Base-by-base conservation (phyloP, 1,284 basidiomycete genomes). In the Papiliotrema laurentii region DNA sequence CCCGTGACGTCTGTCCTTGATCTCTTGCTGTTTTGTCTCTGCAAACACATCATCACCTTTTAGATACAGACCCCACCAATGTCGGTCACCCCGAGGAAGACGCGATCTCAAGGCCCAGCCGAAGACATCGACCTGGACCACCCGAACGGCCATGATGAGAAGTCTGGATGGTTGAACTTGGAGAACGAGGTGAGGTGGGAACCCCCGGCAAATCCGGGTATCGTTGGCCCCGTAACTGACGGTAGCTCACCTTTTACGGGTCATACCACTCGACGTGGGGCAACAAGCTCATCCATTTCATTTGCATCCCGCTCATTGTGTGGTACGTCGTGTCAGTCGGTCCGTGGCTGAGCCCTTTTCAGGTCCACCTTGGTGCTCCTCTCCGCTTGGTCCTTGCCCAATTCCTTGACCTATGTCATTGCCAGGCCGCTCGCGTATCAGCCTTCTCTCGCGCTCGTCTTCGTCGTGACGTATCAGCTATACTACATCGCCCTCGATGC, bases 401-500 rank as follows among this genome's bases (percentile, higher is more conserved):
- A 76, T 5, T 79, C 79, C 61, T 71, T 87, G 53, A 82, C 84
- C 7, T 61, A 73, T 6, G 60, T 80, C 53, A 71, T 83, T 14
- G 56, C 43, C 4, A 54, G 82, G n/a, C 82, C 83, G 57, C 74
- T 91, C 34, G 71, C 78, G 7, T 84, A 89, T 59, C 82, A 87
- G 53, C 69, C 84, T 54, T 89, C 87, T 64, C 75, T 78, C 35
- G 72, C 85, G 2, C 72, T 83, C 16, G 66, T 86, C 27, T 73
- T 80, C 58, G 77, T 81, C 5, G 71, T 74, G 1, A 49, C 79
- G 2, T 89, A 86, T 65, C 69, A 84, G 28, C 59, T 73, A 2
- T 94, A 92, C 72, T 94, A 91, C 69, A 76, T 82, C 60, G 52
- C 78, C 24, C 80, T 94, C 18, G 88, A 92, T 51, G 86, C 87